phyloP scores from a whole-genome alignment of 1,284 basidiomycete species.

The Irpex lacteus region DNA sequence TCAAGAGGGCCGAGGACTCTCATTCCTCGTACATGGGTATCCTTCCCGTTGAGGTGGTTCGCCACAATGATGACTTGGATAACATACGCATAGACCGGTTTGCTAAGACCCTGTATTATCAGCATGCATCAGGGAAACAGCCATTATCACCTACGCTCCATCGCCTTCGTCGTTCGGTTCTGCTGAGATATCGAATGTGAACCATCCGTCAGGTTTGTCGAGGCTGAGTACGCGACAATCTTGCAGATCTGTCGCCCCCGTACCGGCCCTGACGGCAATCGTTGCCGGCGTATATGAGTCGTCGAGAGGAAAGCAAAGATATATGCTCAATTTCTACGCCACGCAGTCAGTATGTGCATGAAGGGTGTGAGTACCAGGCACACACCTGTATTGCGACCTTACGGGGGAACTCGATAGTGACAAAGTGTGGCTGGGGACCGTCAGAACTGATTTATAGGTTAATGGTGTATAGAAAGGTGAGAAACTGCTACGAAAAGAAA shows the following conservation, averaged over 20 bases:
- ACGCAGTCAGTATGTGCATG: neutral
- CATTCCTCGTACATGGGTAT: constrained; percentile 94
- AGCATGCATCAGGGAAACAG: neutral
- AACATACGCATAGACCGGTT: constrained; percentile 85
- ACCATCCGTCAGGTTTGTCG: constrained; percentile 94
- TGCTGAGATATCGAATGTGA: constrained; percentile 83
- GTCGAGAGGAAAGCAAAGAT: constrained; percentile 84
- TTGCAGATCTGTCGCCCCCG: constrained; percentile 88
- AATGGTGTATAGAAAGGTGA: constrained; percentile 5
- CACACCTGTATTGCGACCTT: constrained; percentile 86
- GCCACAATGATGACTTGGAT: constrained; percentile 89
- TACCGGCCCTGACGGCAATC: constrained; percentile 88
- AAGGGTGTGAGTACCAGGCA: neutral
- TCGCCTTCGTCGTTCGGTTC: constrained; percentile 78
- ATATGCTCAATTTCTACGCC: constrained; percentile 84
- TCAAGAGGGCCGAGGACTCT: constrained; percentile 82
- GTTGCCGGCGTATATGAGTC: constrained; percentile 97
- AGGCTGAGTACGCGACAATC: constrained; percentile 86
- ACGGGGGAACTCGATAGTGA: constrained; percentile 91
- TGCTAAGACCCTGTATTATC: constrained; percentile 43
- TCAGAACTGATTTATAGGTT: constrained; percentile 68
- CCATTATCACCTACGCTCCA: constrained; percentile 48
- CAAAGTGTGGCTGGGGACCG: constrained; percentile 95
- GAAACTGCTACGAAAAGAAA: constrained; percentile 17
- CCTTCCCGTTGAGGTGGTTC: constrained; percentile 98